Conservation (phyloP, 1,284 basidiomycete species). For the Cryptococcus depauperatus region DNA sequence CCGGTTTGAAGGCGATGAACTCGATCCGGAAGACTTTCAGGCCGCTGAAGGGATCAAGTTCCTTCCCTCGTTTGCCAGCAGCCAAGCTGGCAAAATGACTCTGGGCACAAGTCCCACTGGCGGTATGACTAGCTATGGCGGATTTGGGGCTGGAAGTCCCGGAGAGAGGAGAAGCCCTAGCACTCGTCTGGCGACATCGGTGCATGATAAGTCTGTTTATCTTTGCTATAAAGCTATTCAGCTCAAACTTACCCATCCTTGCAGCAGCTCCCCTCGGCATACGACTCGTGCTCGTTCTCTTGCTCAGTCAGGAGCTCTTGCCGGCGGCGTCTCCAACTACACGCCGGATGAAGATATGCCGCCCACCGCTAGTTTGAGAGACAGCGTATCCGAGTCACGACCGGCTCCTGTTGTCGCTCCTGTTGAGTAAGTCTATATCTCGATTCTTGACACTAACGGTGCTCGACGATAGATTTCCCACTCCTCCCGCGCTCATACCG, state of each 20-base stretch:
- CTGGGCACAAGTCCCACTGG: slow-evolving; percentile 22
- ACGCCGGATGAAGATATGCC: slow-evolving; percentile 27
- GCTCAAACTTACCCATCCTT: not conserved
- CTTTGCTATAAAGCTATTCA: not conserved
- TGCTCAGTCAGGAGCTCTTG: slow-evolving; percentile 3
- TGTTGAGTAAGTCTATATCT: slow-evolving; percentile 10
- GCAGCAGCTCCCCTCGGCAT: slow-evolving; percentile 16
- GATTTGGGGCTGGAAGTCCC: slow-evolving; percentile 2
- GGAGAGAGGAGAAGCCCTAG: slow-evolving; percentile 10
- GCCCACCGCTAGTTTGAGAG: slow-evolving; percentile 21
- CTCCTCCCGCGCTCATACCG: slow-evolving; percentile 27
- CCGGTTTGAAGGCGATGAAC: slow-evolving; percentile 19
- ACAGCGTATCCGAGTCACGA: slow-evolving; percentile 9
- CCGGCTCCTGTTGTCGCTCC: not conserved
- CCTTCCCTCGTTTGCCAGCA: slow-evolving; percentile 32
- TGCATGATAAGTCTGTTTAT: slow-evolving; percentile 4
- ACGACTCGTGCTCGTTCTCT: slow-evolving; percentile 13
- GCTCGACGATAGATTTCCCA: slow-evolving; percentile 14
- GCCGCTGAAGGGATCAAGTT: slow-evolving; percentile 36
- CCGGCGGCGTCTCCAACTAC: slow-evolving; percentile 1
- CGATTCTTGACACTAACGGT: not conserved
- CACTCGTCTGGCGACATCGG: not conserved
- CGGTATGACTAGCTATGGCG: slow-evolving; percentile 6
- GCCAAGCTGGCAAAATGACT: slow-evolving; percentile 32
- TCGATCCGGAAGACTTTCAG: slow-evolving; percentile 33